These are phyloP conservation scores for Phaeoacremonium minimum DNA, from an alignment of 2,329 filamentous ascomycete species.

Conservation along the genomic window DNA sequence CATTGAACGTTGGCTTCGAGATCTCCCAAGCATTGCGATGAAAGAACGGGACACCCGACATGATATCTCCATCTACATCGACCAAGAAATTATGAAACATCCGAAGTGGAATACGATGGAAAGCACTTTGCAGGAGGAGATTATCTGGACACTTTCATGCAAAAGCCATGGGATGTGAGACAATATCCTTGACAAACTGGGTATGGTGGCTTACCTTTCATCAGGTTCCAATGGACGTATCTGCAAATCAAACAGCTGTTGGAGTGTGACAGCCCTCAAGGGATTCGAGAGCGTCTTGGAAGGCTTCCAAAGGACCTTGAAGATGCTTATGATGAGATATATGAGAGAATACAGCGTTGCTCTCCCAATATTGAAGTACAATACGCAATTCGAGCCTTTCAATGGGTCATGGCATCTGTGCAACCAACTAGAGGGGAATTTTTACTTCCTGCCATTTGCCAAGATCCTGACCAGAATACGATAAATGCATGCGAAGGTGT, in stretches of 20 bases:
- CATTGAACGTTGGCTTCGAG: conserved; percentile 14
- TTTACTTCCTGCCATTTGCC: no score
- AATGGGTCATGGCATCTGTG: no score
- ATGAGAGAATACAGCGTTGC: no score
- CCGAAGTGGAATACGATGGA: conserved; percentile 11
- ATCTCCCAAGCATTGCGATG: conserved; percentile 15
- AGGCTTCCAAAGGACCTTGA: conserved; percentile 21
- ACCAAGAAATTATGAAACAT: conserved; percentile 13
- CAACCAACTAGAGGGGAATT: no score
- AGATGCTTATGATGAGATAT: conserved; percentile 23
- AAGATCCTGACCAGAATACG: no score
- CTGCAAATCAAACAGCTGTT: conserved; percentile 22
- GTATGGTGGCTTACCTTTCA: no score
- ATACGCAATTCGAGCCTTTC: no score
- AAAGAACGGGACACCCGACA: conserved; percentile 19
- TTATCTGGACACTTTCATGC: conserved; percentile 14
- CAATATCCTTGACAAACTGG: conserved; percentile 3
- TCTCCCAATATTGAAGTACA: no score
- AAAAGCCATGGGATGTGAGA: conserved; percentile 23
- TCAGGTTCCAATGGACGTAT: conserved; percentile 26
- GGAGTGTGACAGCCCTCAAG: conserved; percentile 10
- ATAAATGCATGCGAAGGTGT: no score
- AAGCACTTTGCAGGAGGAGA: conserved; percentile 10
- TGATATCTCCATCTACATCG: conserved; percentile 21
- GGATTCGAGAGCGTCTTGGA: conserved; percentile 18